A percentile compares a stretch with the other conserved stretches of the same genome.
Evolutionary conservation across 1,139 yeast species (phyloP).

Genomic region (Protomyces pachydermus): DNA sequence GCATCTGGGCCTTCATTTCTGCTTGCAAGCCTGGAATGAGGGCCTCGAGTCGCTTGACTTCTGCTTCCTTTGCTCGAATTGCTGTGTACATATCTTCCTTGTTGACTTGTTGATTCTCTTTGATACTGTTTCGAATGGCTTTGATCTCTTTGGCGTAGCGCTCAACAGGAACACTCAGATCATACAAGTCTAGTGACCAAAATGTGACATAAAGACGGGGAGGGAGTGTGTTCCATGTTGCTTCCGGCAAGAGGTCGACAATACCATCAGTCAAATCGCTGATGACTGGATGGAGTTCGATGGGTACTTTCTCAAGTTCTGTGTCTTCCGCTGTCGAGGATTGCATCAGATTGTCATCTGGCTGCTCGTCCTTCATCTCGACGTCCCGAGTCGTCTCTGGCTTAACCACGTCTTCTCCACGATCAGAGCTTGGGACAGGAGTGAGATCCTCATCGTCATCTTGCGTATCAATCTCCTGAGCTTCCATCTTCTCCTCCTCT

Average conservation of each 20-base stretch:
- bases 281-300: not conserved
- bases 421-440: not conserved
- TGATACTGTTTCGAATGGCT: not conserved
- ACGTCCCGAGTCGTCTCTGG: not conserved
- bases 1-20: constrained; percentile 38
- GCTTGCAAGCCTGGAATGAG: not conserved
- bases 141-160: constrained; percentile 50
- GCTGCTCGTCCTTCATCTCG: not conserved
- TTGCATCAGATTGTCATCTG: not conserved
- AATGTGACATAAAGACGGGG: constrained; percentile 54
- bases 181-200: constrained; percentile 75
- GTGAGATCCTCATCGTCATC: not conserved
- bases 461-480: not conserved
- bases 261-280: not conserved
- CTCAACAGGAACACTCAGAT: constrained; percentile 53
- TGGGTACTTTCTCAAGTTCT: not conserved
- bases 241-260: not conserved
- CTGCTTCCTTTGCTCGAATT: not conserved
- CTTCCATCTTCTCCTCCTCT: not conserved
- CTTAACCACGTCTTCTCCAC: constrained; percentile 23
- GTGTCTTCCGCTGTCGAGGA: not conserved
- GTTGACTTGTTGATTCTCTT: not conserved
- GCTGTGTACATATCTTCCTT: not conserved
- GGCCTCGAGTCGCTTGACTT: not conserved
- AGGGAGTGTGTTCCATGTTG: constrained; percentile 40